Base-by-base conservation (phyloP, 2,329 filamentous ascomycete genomes). In the Apiospora arundinis region DNA sequence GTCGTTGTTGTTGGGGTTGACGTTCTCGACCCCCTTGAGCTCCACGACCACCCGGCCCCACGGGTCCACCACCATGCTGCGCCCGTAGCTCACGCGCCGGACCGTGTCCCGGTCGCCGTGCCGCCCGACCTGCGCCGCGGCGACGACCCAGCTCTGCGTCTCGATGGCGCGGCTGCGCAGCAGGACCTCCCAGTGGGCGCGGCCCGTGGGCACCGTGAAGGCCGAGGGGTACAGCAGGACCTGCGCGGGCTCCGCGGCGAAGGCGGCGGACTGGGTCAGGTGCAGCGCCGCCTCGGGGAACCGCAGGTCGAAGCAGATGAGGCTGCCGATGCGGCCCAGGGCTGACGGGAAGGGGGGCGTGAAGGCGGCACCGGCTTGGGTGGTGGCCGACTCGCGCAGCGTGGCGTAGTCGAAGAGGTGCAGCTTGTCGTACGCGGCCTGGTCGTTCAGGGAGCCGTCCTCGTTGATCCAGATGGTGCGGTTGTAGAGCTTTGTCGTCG, bases 231-330 rank as follows among this genome's bases (percentile, higher is more conserved):
- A 98, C 0, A 94, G 90, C 68, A 98, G 84, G 69, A 97, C 84
- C 73, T 97, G 91, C 1, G 94, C 94, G 5, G 81, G 83, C 40
- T 72, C 75, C 32, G 12, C 21, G 52, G 49, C 18, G 52, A 16
- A 8, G 16, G 79, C 70, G 1, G 77, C 76, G 0, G 83, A 82
- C 70, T 83, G 83, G 8, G 89, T 88, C 23, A 97, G 86, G 1
- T 90, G 86, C 12, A 96, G 81, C 0, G 90, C 89, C 11, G 92
- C 88, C 79, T 97, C 94, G 0, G 94, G 90, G 78, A 96, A 97
- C 0, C 95, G 90, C 73, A 98, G 82, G 83, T 98, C 95, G 81
- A 98, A 98, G 83, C 95, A 98, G 73, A 98, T 97, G 70, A 92
- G 87, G 73, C 92, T 86, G 25, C 94, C 95, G 25, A 98, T 86